Evolutionary conservation across 2,329 filamentous ascomycete species (phyloP), one percentile per base, ranked within the genome.

Genomic region (Penicillium nordicum): DNA sequence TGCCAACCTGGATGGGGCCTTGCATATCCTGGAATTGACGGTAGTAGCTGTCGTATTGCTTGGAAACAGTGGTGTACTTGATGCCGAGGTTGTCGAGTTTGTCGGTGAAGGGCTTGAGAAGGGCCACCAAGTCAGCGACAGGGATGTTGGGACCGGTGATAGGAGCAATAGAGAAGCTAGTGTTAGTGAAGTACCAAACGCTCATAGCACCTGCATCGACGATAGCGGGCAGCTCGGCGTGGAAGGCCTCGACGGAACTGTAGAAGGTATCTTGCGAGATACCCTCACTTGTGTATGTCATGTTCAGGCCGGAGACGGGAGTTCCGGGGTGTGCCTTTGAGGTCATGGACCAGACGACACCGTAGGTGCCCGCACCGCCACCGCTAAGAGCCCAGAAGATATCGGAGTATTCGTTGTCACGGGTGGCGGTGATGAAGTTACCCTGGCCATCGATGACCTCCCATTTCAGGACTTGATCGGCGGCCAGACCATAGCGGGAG

Each of bases 391-490:
- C 63, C 63, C 63, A 66, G 51, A 57, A 66, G 18, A 66, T 32
- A 48, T 66, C 63, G 4, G 62, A 55, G 29, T 63, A 18, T 14
- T 61, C 37, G 10, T 62, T 58, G 0, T 63, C 58, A 11, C 54
- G 59, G 14, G 59, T 57, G 2, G 61, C 62, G 12, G 59, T 62
- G 27, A 63, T 45, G 10, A 63, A 42, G 18, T 60, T 58, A 8
- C 62, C 62, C 4, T 45, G 21, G 5, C 77, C 80, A 8, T 79
- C 82, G n/a, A 88, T 76, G 1, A 85, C 81, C 57, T 84, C 77
- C 51, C 75, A 82, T 58, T 80, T 76, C 2, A 88, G 73, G 0
- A 80, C 77, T 48, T 88, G 80, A 60, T 88, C 85, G 0, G 83
- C 84, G 12, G 72, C 81, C 0, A 89, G 74, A 6, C 86, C 86